Base-by-base conservation (phyloP, 2,329 filamentous ascomycete species). In the Aspergillus texensis region DNA sequence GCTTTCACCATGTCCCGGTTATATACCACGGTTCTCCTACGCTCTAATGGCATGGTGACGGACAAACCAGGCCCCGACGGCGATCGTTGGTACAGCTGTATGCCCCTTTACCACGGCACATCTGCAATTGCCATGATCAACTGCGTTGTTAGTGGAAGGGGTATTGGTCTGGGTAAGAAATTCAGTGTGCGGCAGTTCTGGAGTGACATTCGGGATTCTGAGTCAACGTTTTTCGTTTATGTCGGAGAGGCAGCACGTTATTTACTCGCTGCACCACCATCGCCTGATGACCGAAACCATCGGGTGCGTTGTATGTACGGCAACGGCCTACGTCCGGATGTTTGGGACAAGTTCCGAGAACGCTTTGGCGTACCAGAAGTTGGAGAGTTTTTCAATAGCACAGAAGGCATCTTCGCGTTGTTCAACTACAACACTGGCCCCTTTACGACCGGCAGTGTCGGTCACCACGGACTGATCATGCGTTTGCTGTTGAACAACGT, bases 221-320 rank as follows among this genome's bases (percentile, higher is more conserved):
- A 84, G 16, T 86, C 91, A 0, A 93, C 90, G 0, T 85, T 86
- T 71, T 91, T 93, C 68, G 86, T 91, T 21, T 94, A 94, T 71
- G 91, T 94, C 2, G 91, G 91, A 70, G 91, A 94, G 74, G 92
- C 89, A 0, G 86, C 91, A 8, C 85, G 91, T 0, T 94, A 93
- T 68, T 82, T 94, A 0, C 83, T 93, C 14, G 88, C 90, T 0
- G 85, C 86, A 1, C 89, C 90, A 2, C 79, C 80, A 1, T 79
- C 80, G 0, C 75, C 80, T 0, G 72, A 78, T 0, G 83, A 85
- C 59, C 75, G 75, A 28, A 71, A 77, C 2, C 83, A 85, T 62
- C 77, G 77, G 19, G 77, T 82, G 26, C 78, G 79, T 24, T 74
- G 79, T 28, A 81, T 81, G 60, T 78, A 77, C 45, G 83, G 83